Conservation (phyloP, 2,329 filamentous ascomycete genomes). For the Fusarium sp. region DNA sequence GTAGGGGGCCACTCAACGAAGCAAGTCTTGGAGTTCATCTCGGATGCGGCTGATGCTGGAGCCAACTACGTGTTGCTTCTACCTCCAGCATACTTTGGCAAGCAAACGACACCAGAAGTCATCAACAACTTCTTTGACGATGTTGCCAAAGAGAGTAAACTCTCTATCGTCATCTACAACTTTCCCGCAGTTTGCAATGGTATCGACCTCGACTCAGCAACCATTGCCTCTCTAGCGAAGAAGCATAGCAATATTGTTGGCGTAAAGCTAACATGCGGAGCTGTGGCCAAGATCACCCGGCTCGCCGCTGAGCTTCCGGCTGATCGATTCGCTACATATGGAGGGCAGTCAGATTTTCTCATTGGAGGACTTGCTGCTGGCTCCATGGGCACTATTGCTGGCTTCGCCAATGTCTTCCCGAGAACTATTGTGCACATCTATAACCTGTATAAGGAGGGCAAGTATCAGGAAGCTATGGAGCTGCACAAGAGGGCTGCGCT, state of each 20-base stretch:
- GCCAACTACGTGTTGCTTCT: conserved; percentile 72
- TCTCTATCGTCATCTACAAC: conserved; percentile 75
- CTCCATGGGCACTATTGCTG: conserved; percentile 70
- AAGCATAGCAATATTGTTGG: conserved; percentile 70
- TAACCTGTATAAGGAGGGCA: conserved; percentile 68
- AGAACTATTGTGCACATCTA: conserved; percentile 70
- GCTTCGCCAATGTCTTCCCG: conserved; percentile 72
- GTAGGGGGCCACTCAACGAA: conserved; percentile 73
- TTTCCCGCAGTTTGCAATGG: conserved; percentile 77
- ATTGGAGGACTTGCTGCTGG: conserved; percentile 70
- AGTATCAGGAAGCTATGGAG: conserved; percentile 67
- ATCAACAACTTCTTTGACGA: conserved; percentile 71
- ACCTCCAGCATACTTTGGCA: conserved; percentile 74
- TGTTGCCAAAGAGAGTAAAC: conserved; percentile 60
- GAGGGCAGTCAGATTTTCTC: conserved; percentile 80
- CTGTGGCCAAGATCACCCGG: conserved; percentile 77
- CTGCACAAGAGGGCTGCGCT: conserved; percentile 73
- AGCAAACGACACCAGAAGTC: conserved; percentile 69
- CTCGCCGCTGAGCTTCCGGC: conserved; percentile 63
- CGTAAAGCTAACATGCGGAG: conserved; percentile 78
- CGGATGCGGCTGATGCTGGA: conserved; percentile 70
- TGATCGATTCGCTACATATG: conserved; percentile 73
- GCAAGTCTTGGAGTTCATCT: conserved; percentile 70
- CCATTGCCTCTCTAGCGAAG: conserved; percentile 54
- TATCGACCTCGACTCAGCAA: conserved; percentile 74